phyloP scores from a whole-genome alignment of 768 basidiomycete species.

The Hysterangium stoloniferum region DNA sequence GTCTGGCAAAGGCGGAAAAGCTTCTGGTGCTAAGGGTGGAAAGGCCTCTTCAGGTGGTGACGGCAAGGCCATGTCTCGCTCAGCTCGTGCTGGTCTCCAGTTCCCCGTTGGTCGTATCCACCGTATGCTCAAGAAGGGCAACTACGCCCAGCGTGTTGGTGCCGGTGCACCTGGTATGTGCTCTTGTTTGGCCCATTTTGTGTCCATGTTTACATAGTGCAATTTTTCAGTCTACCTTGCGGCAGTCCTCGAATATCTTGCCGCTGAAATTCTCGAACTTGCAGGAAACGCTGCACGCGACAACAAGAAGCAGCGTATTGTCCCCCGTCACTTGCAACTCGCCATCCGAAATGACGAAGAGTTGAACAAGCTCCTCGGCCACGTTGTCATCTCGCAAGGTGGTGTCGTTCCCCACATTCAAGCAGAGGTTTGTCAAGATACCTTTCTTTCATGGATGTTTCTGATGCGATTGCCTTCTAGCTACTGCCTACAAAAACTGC shows the following conservation, averaged over 20 bases:
- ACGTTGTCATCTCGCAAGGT: conserved; percentile 92
- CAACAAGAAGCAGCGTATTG: conserved; percentile 94
- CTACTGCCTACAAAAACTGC: conserved; percentile 46
- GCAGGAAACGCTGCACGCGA: conserved; percentile 86
- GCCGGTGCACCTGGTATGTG: conserved; percentile 72
- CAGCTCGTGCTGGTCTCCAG: conserved; percentile 70
- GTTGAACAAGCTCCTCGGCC: conserved; percentile 65
- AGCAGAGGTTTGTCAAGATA: conserved; percentile 34
- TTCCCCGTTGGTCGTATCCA: conserved; percentile 94
- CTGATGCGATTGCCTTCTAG: conserved; percentile 11
- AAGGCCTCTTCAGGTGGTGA: conserved; percentile 40
- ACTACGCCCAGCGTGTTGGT: conserved; percentile 83
- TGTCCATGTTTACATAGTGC: not conserved
- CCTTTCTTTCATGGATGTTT: not conserved
- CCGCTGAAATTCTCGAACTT: conserved; percentile 90
- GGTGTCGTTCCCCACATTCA: conserved; percentile 86
- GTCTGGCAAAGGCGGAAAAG: conserved; percentile 56
- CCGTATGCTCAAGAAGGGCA: conserved; percentile 79
- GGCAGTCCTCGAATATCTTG: conserved; percentile 86
- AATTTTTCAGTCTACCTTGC: conserved; percentile 71
- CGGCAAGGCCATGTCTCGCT: conserved; percentile 58
- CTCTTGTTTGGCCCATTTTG: not conserved
- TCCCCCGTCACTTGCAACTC: conserved; percentile 89
- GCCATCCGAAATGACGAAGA: conserved; percentile 94
- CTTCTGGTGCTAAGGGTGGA: conserved; percentile 41